These are phyloP conservation scores for Fusarium sp. DNA, from an alignment of 2,329 filamentous ascomycete genomes.

Conservation along the genomic window DNA sequence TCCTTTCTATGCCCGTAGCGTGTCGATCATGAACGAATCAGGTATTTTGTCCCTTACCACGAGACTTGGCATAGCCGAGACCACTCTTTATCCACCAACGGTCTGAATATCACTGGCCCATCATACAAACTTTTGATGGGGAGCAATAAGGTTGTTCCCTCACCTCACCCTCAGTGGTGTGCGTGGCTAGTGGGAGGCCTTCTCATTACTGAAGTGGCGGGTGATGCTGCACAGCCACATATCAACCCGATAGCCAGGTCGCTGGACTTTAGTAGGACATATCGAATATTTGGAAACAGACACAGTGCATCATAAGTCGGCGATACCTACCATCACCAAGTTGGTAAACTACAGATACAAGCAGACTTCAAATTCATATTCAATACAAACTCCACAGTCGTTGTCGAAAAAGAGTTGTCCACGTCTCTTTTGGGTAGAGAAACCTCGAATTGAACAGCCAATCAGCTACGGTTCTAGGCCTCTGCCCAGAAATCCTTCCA, in stretches of 20 bases:
- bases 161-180: too few species aligned
- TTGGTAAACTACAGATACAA: neutral
- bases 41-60: conserved; percentile 10
- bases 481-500: conserved; percentile 24
- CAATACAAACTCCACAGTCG: neutral
- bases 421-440: conserved; percentile 21
- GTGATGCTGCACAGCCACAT: conserved; percentile 13
- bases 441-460: conserved; percentile 24
- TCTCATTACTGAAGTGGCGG: conserved; percentile 5
- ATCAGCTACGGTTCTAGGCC: conserved; percentile 13
- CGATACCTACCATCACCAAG: neutral
- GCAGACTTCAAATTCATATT: neutral
- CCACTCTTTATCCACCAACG: conserved; percentile 2
- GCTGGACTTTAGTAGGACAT: neutral
- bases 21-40: conserved; percentile 30
- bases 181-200: conserved; percentile 21
- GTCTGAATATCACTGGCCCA: neutral
- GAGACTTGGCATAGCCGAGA: conserved; percentile 29
- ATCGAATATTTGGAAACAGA: neutral
- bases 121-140: conserved; percentile 4
- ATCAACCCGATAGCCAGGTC: neutral
- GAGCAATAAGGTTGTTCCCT: too few species aligned
- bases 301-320: neutral
- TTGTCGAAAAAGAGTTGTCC: conserved; percentile 40
- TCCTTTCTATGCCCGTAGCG: conserved; percentile 22